Evolutionary conservation across 2,329 filamentous ascomycete species (phyloP), one percentile per base, ranked within the genome.

Genomic region (Penicillium crustosum): DNA sequence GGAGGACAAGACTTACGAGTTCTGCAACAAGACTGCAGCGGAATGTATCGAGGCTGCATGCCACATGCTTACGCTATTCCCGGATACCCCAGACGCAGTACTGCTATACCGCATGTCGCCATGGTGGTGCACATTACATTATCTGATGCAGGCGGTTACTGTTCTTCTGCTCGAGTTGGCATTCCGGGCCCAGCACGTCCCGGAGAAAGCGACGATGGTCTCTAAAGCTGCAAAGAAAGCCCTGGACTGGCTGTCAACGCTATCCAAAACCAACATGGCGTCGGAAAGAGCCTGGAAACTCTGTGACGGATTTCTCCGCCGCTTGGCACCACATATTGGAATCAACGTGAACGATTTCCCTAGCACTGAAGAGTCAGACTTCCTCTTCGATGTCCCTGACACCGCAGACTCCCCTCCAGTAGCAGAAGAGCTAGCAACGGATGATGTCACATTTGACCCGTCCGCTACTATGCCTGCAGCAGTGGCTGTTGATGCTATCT

Each of bases 51-150:
- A 77, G 48, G 72, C 77, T 7, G 78, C 77, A 6, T 76, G 73
- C 45, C 73, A 74, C 35, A 69, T 76, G 61, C 59, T 80, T 19
- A 70, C 67, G 0, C 64, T 78, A 13, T 72, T 80, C 41, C 77
- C 77, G 9, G 72, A 78, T 39, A 67, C 70, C 9, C 69, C 74
- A 15, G 75, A 78, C 49, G 67, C 73, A 8, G 63, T 68, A 8
- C 61, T 73, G 0, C 63, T 80, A 12, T 69, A 77, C 54, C 69
- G 68, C 19, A 67, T 73, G 17, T 73, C 74, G 1, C 75, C 75
- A 15, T 80, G 78, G 78, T 79, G 77, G 75, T 76, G 71, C 59
- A 71, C 76, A 17, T 65, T 79, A 15, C 77, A 79, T 58, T 77
- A 75, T 52, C 65, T 79, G 7, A 78, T 79, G 68, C 78, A 79